phyloP scores from a whole-genome alignment of 2,329 filamentous ascomycete genomes.

The Calonectria pauciramosa region DNA sequence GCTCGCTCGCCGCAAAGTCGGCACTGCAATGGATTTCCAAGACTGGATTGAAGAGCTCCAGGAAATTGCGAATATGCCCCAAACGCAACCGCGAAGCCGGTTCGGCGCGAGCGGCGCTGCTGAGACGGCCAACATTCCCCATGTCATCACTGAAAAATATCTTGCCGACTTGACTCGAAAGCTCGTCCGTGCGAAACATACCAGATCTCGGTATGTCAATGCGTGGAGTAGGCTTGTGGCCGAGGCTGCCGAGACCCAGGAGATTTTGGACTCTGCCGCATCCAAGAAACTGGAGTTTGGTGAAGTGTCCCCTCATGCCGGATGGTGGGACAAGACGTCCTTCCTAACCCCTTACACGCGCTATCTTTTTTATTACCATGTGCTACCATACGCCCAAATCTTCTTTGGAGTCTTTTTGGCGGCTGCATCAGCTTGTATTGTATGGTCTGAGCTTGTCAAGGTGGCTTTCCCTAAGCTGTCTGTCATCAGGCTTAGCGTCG shows the following conservation, averaged over 20 bases:
- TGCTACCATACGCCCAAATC: constrained; percentile 78
- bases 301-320: constrained; percentile 66
- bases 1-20: constrained; percentile 84
- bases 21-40: constrained; percentile 79
- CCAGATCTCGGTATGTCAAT: constrained; percentile 83
- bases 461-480: constrained; percentile 83
- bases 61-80: constrained; percentile 80
- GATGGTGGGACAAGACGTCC: constrained; percentile 66
- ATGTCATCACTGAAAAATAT: constrained; percentile 93
- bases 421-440: constrained; percentile 82
- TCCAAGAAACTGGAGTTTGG: constrained; percentile 86
- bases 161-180: constrained; percentile 90
- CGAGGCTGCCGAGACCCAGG: constrained; percentile 81
- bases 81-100: constrained; percentile 64
- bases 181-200: constrained; percentile 85
- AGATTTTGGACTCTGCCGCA: constrained; percentile 85
- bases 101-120: constrained; percentile 55
- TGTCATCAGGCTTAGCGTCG: constrained; percentile 74
- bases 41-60: constrained; percentile 97
- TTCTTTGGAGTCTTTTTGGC: constrained; percentile 76
- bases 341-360: constrained; percentile 85
- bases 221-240: constrained; percentile 88
- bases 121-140: constrained; percentile 70
- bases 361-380: constrained; percentile 80
- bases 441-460: constrained; percentile 96